phyloP scores from a whole-genome alignment of 495 filamentous ascomycete genomes.

The Podospora anserina region DNA sequence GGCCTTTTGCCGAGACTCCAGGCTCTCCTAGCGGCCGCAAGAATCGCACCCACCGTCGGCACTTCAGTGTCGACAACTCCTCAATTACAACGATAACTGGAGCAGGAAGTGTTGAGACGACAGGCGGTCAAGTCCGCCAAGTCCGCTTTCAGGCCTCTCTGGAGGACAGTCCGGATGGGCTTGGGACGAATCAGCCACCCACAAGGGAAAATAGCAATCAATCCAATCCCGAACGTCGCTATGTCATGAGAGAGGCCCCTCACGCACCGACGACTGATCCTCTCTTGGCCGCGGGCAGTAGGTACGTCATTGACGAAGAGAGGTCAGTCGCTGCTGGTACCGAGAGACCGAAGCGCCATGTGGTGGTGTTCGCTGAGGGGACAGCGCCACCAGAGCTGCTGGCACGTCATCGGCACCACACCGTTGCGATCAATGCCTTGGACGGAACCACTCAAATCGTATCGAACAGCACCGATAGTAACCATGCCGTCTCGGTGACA shows the following conservation, averaged over 20 bases:
- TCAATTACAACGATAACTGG: conserved; percentile 24
- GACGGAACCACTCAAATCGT: conserved; percentile 28
- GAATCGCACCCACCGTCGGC: conserved; percentile 21
- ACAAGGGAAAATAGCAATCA: conserved; percentile 6
- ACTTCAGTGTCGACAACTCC: conserved; percentile 35
- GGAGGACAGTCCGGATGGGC: conserved; percentile 14
- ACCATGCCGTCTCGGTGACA: conserved; percentile 28
- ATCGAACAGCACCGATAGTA: conserved; percentile 9
- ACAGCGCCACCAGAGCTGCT: conserved; percentile 28
- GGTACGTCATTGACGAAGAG: conserved; percentile 31
- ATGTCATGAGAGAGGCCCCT: conserved; percentile 31
- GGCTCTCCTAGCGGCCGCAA: conserved; percentile 8
- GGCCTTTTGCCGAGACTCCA: conserved; percentile 1
- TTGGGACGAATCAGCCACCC: conserved; percentile 1
- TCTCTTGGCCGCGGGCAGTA: conserved; percentile 30
- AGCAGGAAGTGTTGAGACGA: conserved; percentile 18
- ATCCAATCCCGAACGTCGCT: conserved; percentile 23
- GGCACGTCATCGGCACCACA: conserved; percentile 25
- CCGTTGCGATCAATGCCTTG: conserved; percentile 30
- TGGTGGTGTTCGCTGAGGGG: conserved; percentile 33
- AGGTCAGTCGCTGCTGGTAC: conserved; percentile 7
- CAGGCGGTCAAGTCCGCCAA: conserved; percentile 6
- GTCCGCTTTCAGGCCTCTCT: conserved; percentile 31
- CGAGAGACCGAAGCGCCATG: conserved; percentile 22
- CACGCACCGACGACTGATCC: conserved; percentile 32